Evolutionary conservation across 1,284 basidiomycete genomes (phyloP).

Genomic region (Sporisorium reilianum): DNA sequence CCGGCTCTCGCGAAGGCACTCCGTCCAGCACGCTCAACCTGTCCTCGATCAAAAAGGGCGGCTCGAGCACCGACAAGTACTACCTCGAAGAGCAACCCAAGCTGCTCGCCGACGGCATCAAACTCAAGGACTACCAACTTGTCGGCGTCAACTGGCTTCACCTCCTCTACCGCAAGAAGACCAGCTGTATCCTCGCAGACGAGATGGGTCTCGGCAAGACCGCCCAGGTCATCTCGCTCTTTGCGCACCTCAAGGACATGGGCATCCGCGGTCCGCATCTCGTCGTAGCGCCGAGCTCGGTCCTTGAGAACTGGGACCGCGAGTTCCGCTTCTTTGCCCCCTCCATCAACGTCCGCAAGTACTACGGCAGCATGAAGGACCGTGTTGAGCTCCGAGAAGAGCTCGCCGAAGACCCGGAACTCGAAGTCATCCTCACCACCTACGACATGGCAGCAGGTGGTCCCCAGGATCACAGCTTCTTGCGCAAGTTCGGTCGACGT

Average conservation of each 20-base stretch:
- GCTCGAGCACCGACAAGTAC: constrained; percentile 52
- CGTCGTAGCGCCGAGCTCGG: constrained; percentile 89
- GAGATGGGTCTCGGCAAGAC: constrained; percentile 88
- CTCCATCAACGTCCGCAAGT: constrained; percentile 84
- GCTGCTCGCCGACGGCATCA: constrained; percentile 78
- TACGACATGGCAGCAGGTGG: constrained; percentile 90
- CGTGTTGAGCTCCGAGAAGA: constrained; percentile 82
- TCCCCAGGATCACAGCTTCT: constrained; percentile 87
- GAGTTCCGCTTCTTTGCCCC: constrained; percentile 94
- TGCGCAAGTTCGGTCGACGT: constrained; percentile 73
- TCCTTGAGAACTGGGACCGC: constrained; percentile 97
- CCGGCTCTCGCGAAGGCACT: constrained; percentile 40
- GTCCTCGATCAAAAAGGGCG: constrained; percentile 50
- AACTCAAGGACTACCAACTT: constrained; percentile 95
- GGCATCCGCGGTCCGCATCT: constrained; percentile 86
- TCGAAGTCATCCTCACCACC: constrained; percentile 95
- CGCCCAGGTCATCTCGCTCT: constrained; percentile 96
- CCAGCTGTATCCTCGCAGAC: constrained; percentile 96
- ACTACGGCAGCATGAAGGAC: constrained; percentile 92
- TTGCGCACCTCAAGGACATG: constrained; percentile 85
- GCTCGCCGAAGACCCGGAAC: constrained; percentile 74
- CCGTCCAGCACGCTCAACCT: constrained; percentile 50
- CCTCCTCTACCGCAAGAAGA: constrained; percentile 81
- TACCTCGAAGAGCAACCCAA: constrained; percentile 81
- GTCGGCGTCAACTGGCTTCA: constrained; percentile 98